Base-by-base conservation (phyloP, 2,329 filamentous ascomycete genomes). In the Aspergillus pseudonomiae region DNA sequence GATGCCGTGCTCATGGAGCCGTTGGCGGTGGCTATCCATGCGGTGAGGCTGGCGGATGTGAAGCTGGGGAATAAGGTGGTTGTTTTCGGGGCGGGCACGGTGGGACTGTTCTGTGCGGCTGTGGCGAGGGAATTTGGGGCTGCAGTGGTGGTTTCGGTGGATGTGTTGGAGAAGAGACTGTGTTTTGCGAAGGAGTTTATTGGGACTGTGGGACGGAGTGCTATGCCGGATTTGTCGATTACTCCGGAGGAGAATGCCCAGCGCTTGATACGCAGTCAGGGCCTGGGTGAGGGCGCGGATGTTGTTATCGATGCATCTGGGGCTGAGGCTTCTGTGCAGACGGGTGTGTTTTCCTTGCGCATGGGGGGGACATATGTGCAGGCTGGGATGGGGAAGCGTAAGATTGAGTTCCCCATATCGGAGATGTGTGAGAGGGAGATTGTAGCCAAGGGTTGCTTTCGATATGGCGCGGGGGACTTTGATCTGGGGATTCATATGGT, bases 51-150 rank as follows among this genome's bases (percentile, higher is more conserved):
- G 6, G 75, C 77, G 1, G 75, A 73, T 1, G 64, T 84, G 2
- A 70, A 71, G 26, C 70, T 81, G 0, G 82, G 81, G 0, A 72
- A 81, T 57, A 69, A 73, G 11, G 66, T 81, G 6, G 50, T 90
- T n/a, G 84, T 90, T 32, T 83, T 89, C n/a, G 88, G 88, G 19
- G 86, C 87, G 12, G 88, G 88, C 19, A 85, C 88, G 1, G 84
- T 90, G 34, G 88, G 88, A 1, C 78, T 90, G 3, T 78, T 90
- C 52, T 88, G 86, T 14, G 86, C 87, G 4, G 86, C 86, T 24
- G 88, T 89, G 81, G 86, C 87, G 4, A 79, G 85, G 32, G 84
- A 86, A 69, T 85, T 86, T 12, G 87, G 87, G 30, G 88, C 87
- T 65, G 82, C 82, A 1, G 79, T 82, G 39, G 83, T 90, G 28